phyloP scores from a whole-genome alignment of 352 stramenopile species.

The Phytophthora ramorum region DNA sequence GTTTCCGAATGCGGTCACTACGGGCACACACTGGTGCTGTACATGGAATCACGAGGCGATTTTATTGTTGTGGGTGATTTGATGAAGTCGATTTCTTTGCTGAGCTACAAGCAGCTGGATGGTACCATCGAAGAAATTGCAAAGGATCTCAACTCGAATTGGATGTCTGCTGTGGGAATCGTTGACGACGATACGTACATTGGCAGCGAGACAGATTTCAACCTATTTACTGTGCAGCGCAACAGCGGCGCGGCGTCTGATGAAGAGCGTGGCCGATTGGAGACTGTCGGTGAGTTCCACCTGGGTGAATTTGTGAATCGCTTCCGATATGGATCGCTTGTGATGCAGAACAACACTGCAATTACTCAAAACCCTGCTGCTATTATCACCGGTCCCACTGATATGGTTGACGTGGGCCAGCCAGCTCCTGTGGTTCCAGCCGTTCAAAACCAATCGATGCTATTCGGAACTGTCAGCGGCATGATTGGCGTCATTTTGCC shows the following conservation, averaged over 20 bases:
- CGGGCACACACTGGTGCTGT: slow-evolving; percentile 95
- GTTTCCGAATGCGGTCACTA: slow-evolving; percentile 94
- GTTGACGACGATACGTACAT: slow-evolving; percentile 96
- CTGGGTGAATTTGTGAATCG: slow-evolving; percentile 97
- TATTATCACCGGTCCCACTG: slow-evolving; percentile 17
- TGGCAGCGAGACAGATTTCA: slow-evolving; percentile 95
- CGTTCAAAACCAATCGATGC: slow-evolving; percentile 59
- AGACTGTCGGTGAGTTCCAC: slow-evolving; percentile 95
- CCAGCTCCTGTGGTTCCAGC: slow-evolving; percentile 9
- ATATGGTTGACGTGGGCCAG: slow-evolving; percentile 64
- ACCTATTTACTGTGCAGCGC: slow-evolving; percentile 94
- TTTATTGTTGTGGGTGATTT: slow-evolving; percentile 97
- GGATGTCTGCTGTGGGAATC: slow-evolving; percentile 95
- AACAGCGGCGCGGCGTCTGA: slow-evolving; percentile 93
- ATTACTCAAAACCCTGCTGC: slow-evolving; percentile 9
- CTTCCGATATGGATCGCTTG: slow-evolving; percentile 94
- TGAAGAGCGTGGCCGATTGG: slow-evolving; percentile 93
- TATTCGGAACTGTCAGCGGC: slow-evolving; percentile 97
- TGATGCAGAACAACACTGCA: slow-evolving; percentile 90
- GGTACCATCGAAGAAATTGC: slow-evolving; percentile 95
- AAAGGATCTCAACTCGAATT: slow-evolving; percentile 97
- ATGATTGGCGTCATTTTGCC: slow-evolving; percentile 95
- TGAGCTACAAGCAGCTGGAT: slow-evolving; percentile 94
- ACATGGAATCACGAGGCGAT: slow-evolving; percentile 94
- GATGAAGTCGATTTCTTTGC: slow-evolving; percentile 96